phyloP scores from a whole-genome alignment of 345 rosid genomes.

The Barbarea vulgaris region DNA sequence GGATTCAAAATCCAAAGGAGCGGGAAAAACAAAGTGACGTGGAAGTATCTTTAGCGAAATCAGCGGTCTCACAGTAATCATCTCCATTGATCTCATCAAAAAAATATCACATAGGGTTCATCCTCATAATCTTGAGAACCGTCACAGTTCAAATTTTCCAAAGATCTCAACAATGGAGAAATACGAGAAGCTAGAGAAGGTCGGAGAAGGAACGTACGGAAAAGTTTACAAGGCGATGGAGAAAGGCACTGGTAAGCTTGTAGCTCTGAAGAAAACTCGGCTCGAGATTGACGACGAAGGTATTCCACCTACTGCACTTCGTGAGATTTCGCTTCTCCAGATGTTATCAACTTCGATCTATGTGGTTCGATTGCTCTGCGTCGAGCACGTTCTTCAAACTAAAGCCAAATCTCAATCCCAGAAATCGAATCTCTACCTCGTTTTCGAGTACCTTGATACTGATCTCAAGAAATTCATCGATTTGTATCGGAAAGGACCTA shows the following conservation, averaged over 20 bases:
- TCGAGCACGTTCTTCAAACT: slow-evolving; percentile 62
- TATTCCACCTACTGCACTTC: slow-evolving; percentile 93
- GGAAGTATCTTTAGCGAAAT: slow-evolving; percentile 23
- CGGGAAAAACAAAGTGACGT: slow-evolving; percentile 35
- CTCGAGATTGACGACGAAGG: slow-evolving; percentile 99
- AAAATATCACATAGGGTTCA: neutral
- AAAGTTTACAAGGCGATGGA: slow-evolving; percentile 95
- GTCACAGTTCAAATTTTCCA: neutral
- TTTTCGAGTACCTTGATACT: slow-evolving; percentile 89
- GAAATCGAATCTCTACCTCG: slow-evolving; percentile 81
- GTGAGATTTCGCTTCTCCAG: slow-evolving; percentile 92
- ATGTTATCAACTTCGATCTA: slow-evolving; percentile 88
- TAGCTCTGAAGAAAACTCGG: slow-evolving; percentile 87
- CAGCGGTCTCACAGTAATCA: neutral
- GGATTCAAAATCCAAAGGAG: slow-evolving; percentile 29
- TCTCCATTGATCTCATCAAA: neutral
- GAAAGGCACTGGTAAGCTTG: slow-evolving; percentile 71
- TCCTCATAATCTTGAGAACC: neutral
- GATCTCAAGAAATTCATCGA: slow-evolving; percentile 94
- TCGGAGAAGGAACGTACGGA: slow-evolving; percentile 95
- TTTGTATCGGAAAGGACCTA: slow-evolving; percentile 69
- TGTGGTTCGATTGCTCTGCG: slow-evolving; percentile 86
- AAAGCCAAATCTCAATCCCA: slow-evolving; percentile 28
- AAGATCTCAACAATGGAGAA: slow-evolving; percentile 63
- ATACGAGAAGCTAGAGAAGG: slow-evolving; percentile 96